These are phyloP conservation scores for Tylopilus sp. DNA, from an alignment of 1,284 basidiomycete genomes.

Conservation along the genomic window DNA sequence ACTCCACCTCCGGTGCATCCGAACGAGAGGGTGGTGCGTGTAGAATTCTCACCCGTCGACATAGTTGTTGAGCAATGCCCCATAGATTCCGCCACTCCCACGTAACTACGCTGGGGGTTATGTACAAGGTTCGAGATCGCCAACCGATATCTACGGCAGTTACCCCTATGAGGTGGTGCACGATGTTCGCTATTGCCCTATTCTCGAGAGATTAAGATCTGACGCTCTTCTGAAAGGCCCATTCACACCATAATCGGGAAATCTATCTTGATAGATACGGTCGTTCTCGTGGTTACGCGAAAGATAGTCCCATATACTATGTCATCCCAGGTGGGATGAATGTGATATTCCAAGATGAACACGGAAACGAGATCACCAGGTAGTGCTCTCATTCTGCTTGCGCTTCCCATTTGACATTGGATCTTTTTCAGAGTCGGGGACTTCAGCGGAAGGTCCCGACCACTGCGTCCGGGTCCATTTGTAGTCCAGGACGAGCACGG, in stretches of 20 bases:
- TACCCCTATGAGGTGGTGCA: constrained; percentile 20
- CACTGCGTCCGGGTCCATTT: constrained; percentile 35
- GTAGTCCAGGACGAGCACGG: constrained; percentile 49
- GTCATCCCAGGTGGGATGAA: constrained; percentile 60
- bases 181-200: constrained; percentile 9
- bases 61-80: not conserved
- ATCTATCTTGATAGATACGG: constrained; percentile 19
- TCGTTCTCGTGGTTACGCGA: constrained; percentile 29
- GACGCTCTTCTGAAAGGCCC: constrained; percentile 16
- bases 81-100: constrained; percentile 31
- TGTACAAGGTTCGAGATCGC: constrained; percentile 20
- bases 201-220: constrained; percentile 1
- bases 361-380: constrained; percentile 64
- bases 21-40: constrained; percentile 28
- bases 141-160: constrained; percentile 31
- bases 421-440: constrained; percentile 41
- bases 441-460: constrained; percentile 31
- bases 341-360: constrained; percentile 64
- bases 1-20: constrained; percentile 22
- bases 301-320: constrained; percentile 47
- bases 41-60: not conserved
- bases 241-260: constrained; percentile 19
- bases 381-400: constrained; percentile 23
- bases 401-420: constrained; percentile 21
- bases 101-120: constrained; percentile 22